phyloP scores from a whole-genome alignment of 2,329 filamentous ascomycete genomes.

The Calcarisporium arbuscula region DNA sequence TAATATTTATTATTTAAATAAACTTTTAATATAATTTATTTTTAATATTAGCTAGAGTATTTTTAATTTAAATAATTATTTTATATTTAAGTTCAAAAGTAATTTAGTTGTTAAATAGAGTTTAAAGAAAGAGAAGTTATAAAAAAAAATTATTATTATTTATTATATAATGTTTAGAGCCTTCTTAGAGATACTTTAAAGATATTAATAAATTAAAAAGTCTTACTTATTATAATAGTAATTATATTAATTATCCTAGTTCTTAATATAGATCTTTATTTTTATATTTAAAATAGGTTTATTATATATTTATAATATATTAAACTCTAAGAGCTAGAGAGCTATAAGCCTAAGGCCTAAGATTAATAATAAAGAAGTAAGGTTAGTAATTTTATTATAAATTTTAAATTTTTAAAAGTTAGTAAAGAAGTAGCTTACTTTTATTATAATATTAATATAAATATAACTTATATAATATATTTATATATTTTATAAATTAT shows the following conservation, averaged over 20 bases:
- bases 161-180: neutral
- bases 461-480: neutral
- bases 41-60: neutral
- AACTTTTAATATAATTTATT: neutral
- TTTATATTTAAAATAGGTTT: neutral
- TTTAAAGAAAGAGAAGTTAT: neutral
- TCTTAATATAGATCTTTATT: neutral
- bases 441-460: too few species aligned
- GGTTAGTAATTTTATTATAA: neutral
- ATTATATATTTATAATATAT: too few species aligned
- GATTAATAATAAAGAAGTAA: neutral
- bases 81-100: neutral
- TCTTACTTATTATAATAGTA: neutral
- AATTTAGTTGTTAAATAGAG: neutral
- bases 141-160: neutral
- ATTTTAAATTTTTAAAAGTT: too few species aligned
- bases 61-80: constrained; percentile 1
- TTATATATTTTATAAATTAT: too few species aligned
- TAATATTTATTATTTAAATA: neutral
- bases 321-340: too few species aligned
- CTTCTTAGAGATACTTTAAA: neutral
- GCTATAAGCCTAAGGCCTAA: too few species aligned
- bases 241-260: neutral
- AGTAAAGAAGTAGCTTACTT: too few species aligned
- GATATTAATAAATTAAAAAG: neutral